Evolutionary conservation across 495 filamentous ascomycete genomes (phyloP).

Genomic region (Aspergillus haitiensis): DNA sequence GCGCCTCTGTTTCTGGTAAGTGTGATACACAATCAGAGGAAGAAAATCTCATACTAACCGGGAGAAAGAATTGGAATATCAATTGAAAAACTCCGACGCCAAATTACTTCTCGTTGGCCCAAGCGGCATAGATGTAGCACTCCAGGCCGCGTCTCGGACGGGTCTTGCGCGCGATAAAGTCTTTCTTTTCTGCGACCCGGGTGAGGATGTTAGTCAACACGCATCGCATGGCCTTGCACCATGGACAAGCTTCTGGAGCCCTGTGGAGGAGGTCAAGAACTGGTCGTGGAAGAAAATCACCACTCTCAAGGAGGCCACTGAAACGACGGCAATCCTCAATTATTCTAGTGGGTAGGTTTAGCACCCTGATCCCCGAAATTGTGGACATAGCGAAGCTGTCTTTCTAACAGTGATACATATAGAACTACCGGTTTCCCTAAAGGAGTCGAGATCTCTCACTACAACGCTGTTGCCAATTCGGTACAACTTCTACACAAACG

Average conservation of each 20-base stretch:
- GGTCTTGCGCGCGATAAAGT: constrained; percentile 1
- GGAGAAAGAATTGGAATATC: constrained; percentile 9
- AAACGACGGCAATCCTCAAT: constrained; percentile 14
- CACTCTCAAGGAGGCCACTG: constrained; percentile 3
- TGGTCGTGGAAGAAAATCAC: constrained; percentile 15
- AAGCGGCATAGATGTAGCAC: background rate
- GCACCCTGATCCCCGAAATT: background rate
- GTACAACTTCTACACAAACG: constrained; percentile 10
- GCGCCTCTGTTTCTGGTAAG: constrained; percentile 6
- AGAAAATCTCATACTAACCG: background rate
- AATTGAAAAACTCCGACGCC: constrained; percentile 12
- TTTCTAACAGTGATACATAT: background rate
- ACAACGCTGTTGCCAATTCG: constrained; percentile 15
- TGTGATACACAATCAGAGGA: background rate
- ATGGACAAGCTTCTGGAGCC: constrained; percentile 14
- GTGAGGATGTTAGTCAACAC: background rate
- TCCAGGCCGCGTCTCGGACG: background rate
- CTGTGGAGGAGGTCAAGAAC: constrained; percentile 2
- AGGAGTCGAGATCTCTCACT: constrained; percentile 18
- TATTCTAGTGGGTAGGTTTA: constrained; percentile 16
- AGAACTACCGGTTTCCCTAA: constrained; percentile 17
- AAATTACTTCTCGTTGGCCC: constrained; percentile 5
- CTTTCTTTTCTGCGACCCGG: constrained; percentile 9
- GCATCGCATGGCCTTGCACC: background rate
- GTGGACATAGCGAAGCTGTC: background rate